Evolutionary conservation across 2,329 filamentous ascomycete genomes (phyloP).

Genomic region (Aspergillus niger): DNA sequence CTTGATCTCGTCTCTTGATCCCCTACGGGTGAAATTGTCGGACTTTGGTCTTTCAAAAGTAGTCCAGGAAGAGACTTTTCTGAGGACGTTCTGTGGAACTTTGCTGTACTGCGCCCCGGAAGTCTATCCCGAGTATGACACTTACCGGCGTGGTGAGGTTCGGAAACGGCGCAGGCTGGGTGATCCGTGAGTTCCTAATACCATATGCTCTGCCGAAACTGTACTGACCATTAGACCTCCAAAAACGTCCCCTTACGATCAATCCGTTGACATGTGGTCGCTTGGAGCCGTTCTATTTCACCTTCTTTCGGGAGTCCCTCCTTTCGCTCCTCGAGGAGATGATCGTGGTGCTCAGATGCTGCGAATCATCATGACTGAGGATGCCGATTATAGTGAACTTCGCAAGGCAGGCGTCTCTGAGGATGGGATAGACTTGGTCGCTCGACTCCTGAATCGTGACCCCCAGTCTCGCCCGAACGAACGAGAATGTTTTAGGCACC

Average conservation of each 20-base stretch:
- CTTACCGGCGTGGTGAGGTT: constrained; percentile 62
- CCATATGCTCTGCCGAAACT: background rate
- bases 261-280: constrained; percentile 95
- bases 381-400: constrained; percentile 68
- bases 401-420: constrained; percentile 61
- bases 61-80: constrained; percentile 85
- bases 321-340: constrained; percentile 76
- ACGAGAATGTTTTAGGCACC: constrained; percentile 66
- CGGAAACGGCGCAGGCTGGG: constrained; percentile 63
- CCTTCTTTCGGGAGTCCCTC: constrained; percentile 74
- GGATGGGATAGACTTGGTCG: constrained; percentile 71
- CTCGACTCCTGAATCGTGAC: constrained; percentile 77
- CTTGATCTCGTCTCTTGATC: constrained; percentile 71
- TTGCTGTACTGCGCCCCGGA: constrained; percentile 95
- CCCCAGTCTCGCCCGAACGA: constrained; percentile 77
- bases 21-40: constrained; percentile 84
- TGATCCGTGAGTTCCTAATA: constrained; percentile 41
- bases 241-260: constrained; percentile 71
- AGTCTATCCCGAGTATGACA: constrained; percentile 81
- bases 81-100: constrained; percentile 96
- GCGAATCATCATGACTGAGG: constrained; percentile 75
- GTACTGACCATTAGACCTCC: constrained; percentile 42
- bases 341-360: constrained; percentile 78
- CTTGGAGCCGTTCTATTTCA: constrained; percentile 90
- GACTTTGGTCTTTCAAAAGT: constrained; percentile 98